Evolutionary conservation across 345 rosid genomes (phyloP).

Genomic region (Fremontodendron californicum): DNA sequence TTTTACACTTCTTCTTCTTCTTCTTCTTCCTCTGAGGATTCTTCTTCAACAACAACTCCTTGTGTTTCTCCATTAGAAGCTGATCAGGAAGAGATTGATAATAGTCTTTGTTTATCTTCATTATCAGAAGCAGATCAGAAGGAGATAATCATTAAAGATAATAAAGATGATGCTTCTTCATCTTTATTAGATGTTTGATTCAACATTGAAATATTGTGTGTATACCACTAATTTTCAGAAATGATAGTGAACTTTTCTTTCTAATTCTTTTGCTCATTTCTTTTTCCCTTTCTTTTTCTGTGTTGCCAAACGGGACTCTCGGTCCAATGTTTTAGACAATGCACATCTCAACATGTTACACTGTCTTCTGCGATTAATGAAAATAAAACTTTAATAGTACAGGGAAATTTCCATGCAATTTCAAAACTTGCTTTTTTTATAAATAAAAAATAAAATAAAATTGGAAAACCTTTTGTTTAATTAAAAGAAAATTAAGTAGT

Average conservation of each 20-base stretch:
- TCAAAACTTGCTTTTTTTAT: not conserved
- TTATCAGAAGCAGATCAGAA: conserved; percentile 19
- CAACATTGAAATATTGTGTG: conserved; percentile 12
- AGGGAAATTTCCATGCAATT: not conserved
- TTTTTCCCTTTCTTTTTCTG: not conserved
- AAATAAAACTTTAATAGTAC: not conserved
- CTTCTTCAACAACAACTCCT: conserved; percentile 21
- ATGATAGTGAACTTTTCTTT: conserved; percentile 7
- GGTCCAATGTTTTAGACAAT: not conserved
- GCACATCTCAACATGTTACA: not conserved
- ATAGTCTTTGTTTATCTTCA: conserved; percentile 27
- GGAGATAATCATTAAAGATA: conserved; percentile 22
- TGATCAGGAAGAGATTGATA: conserved; percentile 27
- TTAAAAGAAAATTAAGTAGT: not conserved
- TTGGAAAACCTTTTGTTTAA: not conserved
- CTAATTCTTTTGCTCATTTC: not conserved
- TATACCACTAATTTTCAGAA: conserved; percentile 19
- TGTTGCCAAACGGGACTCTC: not conserved
- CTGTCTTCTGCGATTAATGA: not conserved
- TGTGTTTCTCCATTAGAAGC: conserved; percentile 28
- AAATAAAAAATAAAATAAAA: too few species aligned
- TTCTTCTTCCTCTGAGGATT: conserved; percentile 26
- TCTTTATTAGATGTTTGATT: conserved; percentile 15
- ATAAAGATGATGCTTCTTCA: conserved; percentile 1
- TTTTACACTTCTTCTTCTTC: conserved; percentile 37